Conservation (phyloP, 2,329 filamentous ascomycete species). For the Boeremia lycopersici region DNA sequence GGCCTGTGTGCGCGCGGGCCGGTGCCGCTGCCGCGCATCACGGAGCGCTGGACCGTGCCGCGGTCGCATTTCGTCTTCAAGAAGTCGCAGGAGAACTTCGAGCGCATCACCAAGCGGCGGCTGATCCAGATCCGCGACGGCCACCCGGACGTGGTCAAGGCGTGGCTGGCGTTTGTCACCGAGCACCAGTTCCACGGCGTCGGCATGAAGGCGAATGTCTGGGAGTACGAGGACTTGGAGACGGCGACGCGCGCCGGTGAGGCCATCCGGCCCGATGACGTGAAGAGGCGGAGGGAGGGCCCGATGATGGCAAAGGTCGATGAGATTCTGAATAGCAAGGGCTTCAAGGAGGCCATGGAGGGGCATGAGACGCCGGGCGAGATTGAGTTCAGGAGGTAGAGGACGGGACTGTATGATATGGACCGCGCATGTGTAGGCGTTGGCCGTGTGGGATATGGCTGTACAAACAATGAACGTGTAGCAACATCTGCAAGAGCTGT, state of each 20-base stretch:
- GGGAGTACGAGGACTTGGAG: slow-evolving; percentile 77
- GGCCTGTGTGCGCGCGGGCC: slow-evolving; percentile 85
- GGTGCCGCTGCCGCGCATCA: slow-evolving; percentile 81
- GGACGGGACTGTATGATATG: slow-evolving; percentile 9
- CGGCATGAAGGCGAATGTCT: slow-evolving; percentile 98
- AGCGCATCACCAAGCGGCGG: slow-evolving; percentile 83
- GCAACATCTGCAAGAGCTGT: neutral
- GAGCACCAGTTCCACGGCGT: slow-evolving; percentile 96
- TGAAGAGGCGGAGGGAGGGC: slow-evolving; percentile 38
- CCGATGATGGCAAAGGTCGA: slow-evolving; percentile 43
- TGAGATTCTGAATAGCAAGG: slow-evolving; percentile 39
- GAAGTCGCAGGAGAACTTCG: slow-evolving; percentile 97
- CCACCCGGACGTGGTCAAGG: slow-evolving; percentile 82
- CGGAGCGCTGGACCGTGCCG: slow-evolving; percentile 93
- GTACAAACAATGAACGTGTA: slow-evolving; percentile 18
- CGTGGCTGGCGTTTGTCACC: slow-evolving; percentile 90
- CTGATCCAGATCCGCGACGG: slow-evolving; percentile 94
- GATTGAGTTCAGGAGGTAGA: slow-evolving; percentile 33
- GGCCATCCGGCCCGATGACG: slow-evolving; percentile 34
- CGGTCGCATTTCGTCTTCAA: slow-evolving; percentile 91
- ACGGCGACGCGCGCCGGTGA: slow-evolving; percentile 37
- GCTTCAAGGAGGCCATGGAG: slow-evolving; percentile 43
- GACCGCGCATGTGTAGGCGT: neutral
- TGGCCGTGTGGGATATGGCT: neutral
- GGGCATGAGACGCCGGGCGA: slow-evolving; percentile 22